Percentiles rank a stretch among this genome's conserved stretches.
phyloP scores from a whole-genome alignment of 2,329 filamentous ascomycete species.

The Lasiodiplodia theobromae region DNA sequence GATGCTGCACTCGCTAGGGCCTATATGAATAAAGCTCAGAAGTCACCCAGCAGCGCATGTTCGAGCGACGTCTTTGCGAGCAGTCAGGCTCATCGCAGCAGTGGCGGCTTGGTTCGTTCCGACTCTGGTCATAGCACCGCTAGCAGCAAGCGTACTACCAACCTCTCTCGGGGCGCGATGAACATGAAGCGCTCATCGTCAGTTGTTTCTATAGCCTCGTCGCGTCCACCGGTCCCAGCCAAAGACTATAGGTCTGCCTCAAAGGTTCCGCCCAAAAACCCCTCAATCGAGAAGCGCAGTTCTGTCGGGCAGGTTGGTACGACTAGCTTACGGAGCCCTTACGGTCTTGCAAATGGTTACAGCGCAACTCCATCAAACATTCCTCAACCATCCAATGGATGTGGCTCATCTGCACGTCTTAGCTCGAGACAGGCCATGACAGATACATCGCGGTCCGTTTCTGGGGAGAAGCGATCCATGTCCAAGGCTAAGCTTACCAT shows the following conservation, averaged over 20 bases:
- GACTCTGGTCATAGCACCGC: not conserved
- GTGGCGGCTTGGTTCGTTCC: not conserved
- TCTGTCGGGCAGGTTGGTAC: not conserved
- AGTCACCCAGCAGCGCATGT: not conserved
- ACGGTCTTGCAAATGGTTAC: slow-evolving; percentile 13
- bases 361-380: slow-evolving; percentile 17
- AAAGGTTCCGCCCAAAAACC: not conserved
- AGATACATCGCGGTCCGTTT: not conserved
- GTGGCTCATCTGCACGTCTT: not conserved
- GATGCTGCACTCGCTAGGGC: not conserved
- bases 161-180: not conserved
- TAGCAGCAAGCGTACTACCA: not conserved
- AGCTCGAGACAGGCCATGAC: not conserved
- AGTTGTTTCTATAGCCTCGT: slow-evolving; percentile 11
- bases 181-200: slow-evolving; percentile 4
- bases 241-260: slow-evolving; percentile 7
- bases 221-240: slow-evolving; percentile 12
- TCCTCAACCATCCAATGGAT: slow-evolving; percentile 1
- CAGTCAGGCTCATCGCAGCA: not conserved
- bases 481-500: slow-evolving; percentile 22
- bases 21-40: not conserved
- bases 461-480: slow-evolving; percentile 16
- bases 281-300: not conserved
- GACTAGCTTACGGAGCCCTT: slow-evolving; percentile 1
- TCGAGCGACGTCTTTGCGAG: not conserved